A percentile compares a stretch with the other conserved stretches of the same genome.
These are phyloP conservation scores for Aspergillus fumigatus DNA, from an alignment of 2,329 filamentous ascomycete species.

Conservation along the genomic window DNA sequence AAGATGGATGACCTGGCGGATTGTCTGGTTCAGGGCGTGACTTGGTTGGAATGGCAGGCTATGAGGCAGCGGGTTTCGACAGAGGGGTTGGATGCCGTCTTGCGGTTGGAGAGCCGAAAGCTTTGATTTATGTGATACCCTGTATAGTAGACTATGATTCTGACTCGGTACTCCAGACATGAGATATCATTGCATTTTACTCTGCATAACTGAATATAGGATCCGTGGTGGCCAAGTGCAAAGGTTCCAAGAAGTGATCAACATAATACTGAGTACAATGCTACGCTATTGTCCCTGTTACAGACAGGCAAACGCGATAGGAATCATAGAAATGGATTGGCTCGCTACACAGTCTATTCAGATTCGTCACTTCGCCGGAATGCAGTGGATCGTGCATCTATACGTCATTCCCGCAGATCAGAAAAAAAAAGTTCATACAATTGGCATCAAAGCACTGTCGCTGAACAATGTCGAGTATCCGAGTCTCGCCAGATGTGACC, in stretches of 20 bases:
- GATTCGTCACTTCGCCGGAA: background rate
- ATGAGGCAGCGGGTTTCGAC: conserved; percentile 25
- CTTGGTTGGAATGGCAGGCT: conserved; percentile 70
- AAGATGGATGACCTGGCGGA: conserved; percentile 82
- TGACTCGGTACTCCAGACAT: conserved; percentile 1
- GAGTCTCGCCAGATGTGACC: background rate
- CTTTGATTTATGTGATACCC: conserved; percentile 2
- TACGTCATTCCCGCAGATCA: background rate
- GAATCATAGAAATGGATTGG: background rate
- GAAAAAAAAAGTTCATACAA: background rate
- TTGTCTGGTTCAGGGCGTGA: conserved; percentile 70
- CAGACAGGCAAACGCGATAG: background rate
- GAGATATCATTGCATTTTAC: background rate
- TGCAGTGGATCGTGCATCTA: background rate
- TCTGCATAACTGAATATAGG: background rate
- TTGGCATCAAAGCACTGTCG: background rate
- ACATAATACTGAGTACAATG: too few relatives aligned
- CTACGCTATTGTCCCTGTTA: background rate
- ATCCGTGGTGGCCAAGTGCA: too few relatives aligned
- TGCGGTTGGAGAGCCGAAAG: conserved; percentile 4
- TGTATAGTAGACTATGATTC: background rate
- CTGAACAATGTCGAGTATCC: background rate
- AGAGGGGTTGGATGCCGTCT: conserved; percentile 16
- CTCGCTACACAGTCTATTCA: background rate
- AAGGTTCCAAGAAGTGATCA: too few relatives aligned